phyloP scores from a whole-genome alignment of 2,329 filamentous ascomycete genomes.

The Fusarium sp. region DNA sequence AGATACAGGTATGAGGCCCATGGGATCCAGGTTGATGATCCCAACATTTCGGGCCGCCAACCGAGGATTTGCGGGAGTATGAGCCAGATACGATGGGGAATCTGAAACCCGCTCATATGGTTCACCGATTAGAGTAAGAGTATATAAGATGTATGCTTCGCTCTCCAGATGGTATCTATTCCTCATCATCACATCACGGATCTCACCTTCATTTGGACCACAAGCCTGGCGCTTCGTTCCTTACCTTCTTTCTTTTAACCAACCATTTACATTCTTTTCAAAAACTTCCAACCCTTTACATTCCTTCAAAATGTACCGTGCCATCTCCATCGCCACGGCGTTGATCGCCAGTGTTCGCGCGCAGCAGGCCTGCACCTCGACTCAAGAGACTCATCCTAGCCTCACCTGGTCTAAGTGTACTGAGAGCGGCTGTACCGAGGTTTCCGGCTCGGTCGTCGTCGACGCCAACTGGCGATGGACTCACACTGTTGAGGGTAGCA shows the following conservation, averaged over 20 bases:
- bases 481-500: conserved; percentile 56
- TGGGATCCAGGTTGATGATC: not conserved
- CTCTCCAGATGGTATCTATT: not conserved
- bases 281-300: not conserved
- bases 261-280: conserved; percentile 7
- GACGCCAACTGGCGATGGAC: conserved; percentile 72
- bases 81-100: not conserved
- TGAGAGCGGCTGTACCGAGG: conserved; percentile 59
- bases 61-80: not conserved
- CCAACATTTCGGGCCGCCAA: not conserved
- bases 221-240: conserved; percentile 29
- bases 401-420: conserved; percentile 65
- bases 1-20: not conserved
- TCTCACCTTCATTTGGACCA: conserved; percentile 11
- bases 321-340: conserved; percentile 38
- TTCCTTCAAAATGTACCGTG: conserved; percentile 39
- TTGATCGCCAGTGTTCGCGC: conserved; percentile 46
- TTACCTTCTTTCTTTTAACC: conserved; percentile 6
- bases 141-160: conserved; percentile 3
- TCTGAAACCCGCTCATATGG: not conserved
- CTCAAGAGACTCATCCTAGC: conserved; percentile 61
- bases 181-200: conserved; percentile 11
- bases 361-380: conserved; percentile 61
- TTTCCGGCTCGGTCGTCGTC: conserved; percentile 62
- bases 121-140: not conserved